Evolutionary conservation across 768 basidiomycete genomes (phyloP).

Genomic region (Obba rivulosa): DNA sequence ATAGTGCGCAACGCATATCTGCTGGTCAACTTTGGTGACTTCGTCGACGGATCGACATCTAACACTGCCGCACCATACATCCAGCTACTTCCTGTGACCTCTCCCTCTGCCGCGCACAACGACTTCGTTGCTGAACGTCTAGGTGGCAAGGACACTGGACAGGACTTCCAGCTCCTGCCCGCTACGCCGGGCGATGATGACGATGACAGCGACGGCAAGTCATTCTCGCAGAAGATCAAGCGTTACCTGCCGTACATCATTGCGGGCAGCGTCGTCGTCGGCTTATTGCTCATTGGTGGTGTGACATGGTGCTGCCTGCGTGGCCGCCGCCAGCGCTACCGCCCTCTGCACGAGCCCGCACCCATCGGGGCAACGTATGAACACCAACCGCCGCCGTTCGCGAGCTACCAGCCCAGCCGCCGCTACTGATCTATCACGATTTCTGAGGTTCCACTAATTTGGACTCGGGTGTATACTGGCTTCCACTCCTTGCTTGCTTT

Average conservation of each 20-base stretch:
- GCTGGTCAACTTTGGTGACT: conserved; percentile 32
- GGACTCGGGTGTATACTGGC: neutral
- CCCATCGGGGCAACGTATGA: conserved; percentile 18
- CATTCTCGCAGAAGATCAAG: conserved; percentile 15
- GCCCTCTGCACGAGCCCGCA: conserved; percentile 23
- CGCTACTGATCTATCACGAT: conserved; percentile 10
- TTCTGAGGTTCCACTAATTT: too few species aligned
- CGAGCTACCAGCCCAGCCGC: conserved; percentile 16
- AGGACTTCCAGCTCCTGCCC: conserved; percentile 20
- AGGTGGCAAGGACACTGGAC: conserved; percentile 26
- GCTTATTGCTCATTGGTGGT: conserved; percentile 15
- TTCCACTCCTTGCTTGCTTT: too few species aligned
- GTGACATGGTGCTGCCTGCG: conserved; percentile 14
- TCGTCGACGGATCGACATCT: conserved; percentile 25
- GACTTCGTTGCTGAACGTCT: conserved; percentile 29
- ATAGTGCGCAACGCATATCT: conserved; percentile 34
- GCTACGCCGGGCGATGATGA: conserved; percentile 15
- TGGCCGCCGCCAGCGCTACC: conserved; percentile 15
- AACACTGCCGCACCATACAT: conserved; percentile 27
- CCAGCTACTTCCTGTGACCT: conserved; percentile 26
- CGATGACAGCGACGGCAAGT: conserved; percentile 10
- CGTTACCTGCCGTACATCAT: conserved; percentile 26
- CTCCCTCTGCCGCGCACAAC: conserved; percentile 22
- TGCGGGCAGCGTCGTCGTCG: conserved; percentile 20
- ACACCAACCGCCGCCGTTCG: conserved; percentile 14